Evolutionary conservation across 805 yeast genomes (phyloP).

Genomic region (Wickerhamiella brachini): DNA sequence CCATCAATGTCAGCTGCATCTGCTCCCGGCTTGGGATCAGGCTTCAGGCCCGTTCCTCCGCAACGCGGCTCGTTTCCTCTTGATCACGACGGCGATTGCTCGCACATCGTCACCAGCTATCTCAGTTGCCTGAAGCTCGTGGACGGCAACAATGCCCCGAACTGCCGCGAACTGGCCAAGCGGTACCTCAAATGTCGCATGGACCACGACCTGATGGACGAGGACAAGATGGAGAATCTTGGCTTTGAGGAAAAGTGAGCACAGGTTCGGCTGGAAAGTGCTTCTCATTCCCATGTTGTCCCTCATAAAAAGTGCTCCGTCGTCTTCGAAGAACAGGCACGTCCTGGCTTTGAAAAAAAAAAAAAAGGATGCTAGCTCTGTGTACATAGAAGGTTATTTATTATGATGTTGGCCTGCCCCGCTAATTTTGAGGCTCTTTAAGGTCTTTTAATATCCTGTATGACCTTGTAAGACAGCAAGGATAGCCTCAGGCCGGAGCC

Average conservation of each 20-base stretch:
- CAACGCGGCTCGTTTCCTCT: slow-evolving; percentile 93
- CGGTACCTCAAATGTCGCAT: slow-evolving; percentile 74
- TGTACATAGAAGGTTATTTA: background rate
- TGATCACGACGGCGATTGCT: slow-evolving; percentile 80
- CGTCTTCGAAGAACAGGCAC: too few species aligned
- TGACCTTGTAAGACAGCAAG: too few species aligned
- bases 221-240: slow-evolving; percentile 44
- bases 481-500: too few species aligned
- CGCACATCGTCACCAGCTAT: slow-evolving; percentile 58
- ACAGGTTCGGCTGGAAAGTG: too few species aligned
- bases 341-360: background rate
- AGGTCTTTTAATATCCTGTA: too few species aligned
- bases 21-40: slow-evolving; percentile 20
- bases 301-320: too few species aligned
- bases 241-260: slow-evolving; percentile 27
- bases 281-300: too few species aligned
- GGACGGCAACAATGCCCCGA: slow-evolving; percentile 75
- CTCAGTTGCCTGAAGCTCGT: slow-evolving; percentile 66
- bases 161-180: slow-evolving; percentile 76
- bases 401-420: background rate
- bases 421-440: too few species aligned
- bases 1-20: slow-evolving; percentile 24
- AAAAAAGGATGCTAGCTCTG: background rate
- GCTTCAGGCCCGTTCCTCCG: slow-evolving; percentile 67
- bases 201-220: slow-evolving; percentile 58